These are phyloP conservation scores for Oenanthe sinensis DNA, from an alignment of 129 eudicot genomes.

Conservation along the genomic window DNA sequence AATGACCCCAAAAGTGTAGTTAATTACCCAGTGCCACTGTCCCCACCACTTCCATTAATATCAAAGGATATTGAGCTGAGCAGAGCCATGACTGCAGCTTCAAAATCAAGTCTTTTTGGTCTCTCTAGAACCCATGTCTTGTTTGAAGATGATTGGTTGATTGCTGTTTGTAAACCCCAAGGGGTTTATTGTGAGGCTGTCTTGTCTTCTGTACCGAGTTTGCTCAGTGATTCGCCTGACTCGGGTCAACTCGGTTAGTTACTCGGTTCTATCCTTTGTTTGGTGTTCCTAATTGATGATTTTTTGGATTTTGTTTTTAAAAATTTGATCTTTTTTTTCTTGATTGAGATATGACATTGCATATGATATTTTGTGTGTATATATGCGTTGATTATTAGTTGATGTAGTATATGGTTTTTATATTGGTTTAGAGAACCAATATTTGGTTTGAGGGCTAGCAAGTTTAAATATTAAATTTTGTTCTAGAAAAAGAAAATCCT, in stretches of 20 bases:
- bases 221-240: constrained; percentile 29
- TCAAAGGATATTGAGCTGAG: constrained; percentile 76
- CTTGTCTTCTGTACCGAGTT: constrained; percentile 47
- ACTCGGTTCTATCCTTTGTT: background rate
- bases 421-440: too few species aligned
- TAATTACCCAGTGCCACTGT: constrained; percentile 76
- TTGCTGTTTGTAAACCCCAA: constrained; percentile 77
- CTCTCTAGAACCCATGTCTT: constrained; percentile 44
- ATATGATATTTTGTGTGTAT: background rate
- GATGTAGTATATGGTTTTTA: too few species aligned
- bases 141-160: constrained; percentile 77
- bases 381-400: too few species aligned
- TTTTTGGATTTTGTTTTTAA: background rate
- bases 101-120: constrained; percentile 56
- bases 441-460: background rate
- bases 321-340: background rate
- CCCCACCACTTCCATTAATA: constrained; percentile 74
- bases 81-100: constrained; percentile 84
- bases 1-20: constrained; percentile 15
- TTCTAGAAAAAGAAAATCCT: too few species aligned
- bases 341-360: background rate
- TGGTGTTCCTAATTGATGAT: background rate
- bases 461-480: too few species aligned
- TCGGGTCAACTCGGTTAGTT: constrained; percentile 7
- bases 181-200: constrained; percentile 86